These are phyloP conservation scores for Ustilago lituana DNA, from an alignment of 1,284 basidiomycete genomes.

Conservation along the genomic window DNA sequence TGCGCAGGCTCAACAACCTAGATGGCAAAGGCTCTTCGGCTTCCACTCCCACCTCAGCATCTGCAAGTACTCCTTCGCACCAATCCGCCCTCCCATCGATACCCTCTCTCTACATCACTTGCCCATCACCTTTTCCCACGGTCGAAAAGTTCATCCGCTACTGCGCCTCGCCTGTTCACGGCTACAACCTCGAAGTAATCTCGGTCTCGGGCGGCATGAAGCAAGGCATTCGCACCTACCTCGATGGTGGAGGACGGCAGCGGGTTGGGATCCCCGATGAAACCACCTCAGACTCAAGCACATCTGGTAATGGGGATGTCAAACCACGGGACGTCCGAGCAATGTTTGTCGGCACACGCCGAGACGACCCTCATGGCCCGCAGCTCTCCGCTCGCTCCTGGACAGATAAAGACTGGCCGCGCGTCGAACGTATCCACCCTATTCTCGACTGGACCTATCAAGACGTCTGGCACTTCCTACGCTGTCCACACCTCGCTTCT, in stretches of 20 bases:
- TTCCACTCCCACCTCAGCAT: too few relatives aligned
- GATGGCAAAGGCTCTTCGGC: not conserved
- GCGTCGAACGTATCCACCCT: slow-evolving; percentile 89
- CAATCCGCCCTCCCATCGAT: slow-evolving; percentile 75
- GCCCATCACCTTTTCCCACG: slow-evolving; percentile 83
- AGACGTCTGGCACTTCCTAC: slow-evolving; percentile 88
- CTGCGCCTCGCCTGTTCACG: slow-evolving; percentile 68
- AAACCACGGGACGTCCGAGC: slow-evolving; percentile 72
- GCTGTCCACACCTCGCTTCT: slow-evolving; percentile 74
- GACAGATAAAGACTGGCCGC: slow-evolving; percentile 77
- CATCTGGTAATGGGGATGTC: too few relatives aligned
- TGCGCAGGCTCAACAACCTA: slow-evolving; percentile 69
- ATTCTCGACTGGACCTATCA: slow-evolving; percentile 93
- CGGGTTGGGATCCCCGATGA: slow-evolving; percentile 6
- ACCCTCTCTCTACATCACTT: slow-evolving; percentile 85
- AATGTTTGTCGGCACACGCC: slow-evolving; percentile 87
- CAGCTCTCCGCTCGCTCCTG: slow-evolving; percentile 35
- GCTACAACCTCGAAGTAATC: slow-evolving; percentile 84
- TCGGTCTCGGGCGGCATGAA: slow-evolving; percentile 84
- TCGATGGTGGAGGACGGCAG: slow-evolving; percentile 68
- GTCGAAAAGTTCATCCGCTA: slow-evolving; percentile 85
- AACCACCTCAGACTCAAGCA: too few relatives aligned
- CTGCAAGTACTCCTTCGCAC: not conserved
- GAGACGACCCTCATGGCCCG: slow-evolving; percentile 85
- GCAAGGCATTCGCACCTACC: slow-evolving; percentile 78